phyloP scores from a whole-genome alignment of 2,329 filamentous ascomycete species.

The Scytalidium sp. region DNA sequence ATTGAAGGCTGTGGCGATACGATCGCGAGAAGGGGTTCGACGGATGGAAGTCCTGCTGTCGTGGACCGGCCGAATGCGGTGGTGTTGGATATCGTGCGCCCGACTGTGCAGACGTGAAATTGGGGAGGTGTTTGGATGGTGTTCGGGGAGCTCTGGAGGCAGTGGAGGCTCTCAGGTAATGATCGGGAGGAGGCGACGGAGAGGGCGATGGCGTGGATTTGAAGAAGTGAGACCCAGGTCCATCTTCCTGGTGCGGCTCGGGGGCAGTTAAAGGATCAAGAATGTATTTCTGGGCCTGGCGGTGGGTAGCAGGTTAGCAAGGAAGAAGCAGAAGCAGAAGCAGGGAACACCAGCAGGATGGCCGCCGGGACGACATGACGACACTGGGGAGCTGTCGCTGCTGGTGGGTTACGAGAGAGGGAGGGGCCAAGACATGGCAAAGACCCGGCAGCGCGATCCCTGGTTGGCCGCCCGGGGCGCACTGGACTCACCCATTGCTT shows the following conservation, averaged over 20 bases:
- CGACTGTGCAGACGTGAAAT: background rate
- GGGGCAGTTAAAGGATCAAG: constrained; percentile 68
- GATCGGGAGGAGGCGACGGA: background rate
- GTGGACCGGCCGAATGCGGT: constrained; percentile 52
- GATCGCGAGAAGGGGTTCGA: constrained; percentile 38
- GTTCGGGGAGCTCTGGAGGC: constrained; percentile 11
- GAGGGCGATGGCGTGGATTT: constrained; percentile 3
- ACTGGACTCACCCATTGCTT: constrained; percentile 49
- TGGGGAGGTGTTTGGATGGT: constrained; percentile 23
- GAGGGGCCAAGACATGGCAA: background rate
- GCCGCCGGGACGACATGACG: background rate
- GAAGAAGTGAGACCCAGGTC: constrained; percentile 51
- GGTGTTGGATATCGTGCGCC: constrained; percentile 39
- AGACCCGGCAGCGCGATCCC: background rate
- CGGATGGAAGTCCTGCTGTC: constrained; percentile 41
- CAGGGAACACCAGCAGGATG: background rate
- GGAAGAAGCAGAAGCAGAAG: background rate
- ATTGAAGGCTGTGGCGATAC: constrained; percentile 22
- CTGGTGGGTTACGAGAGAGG: background rate
- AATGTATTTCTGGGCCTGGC: constrained; percentile 62
- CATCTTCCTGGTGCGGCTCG: constrained; percentile 65
- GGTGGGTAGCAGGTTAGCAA: background rate
- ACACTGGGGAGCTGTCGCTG: background rate
- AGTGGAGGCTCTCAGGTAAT: constrained; percentile 37
- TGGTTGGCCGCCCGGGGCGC: too few species aligned